Base-by-base conservation (phyloP, 2,329 filamentous ascomycete genomes). In the Clarireedia paspali region DNA sequence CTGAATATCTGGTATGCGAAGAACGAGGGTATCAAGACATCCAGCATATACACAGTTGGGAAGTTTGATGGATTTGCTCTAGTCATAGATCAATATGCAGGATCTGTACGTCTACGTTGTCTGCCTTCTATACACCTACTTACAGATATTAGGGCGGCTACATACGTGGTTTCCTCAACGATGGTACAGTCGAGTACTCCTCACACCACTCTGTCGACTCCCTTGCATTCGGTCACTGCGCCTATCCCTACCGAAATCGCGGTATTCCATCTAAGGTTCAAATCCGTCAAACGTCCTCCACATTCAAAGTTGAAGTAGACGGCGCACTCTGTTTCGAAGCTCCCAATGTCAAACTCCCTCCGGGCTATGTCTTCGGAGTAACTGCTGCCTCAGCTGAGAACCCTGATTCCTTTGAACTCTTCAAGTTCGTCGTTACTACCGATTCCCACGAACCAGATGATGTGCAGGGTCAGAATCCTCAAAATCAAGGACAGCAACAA, bases 401-500 rank as follows among this genome's bases (percentile, higher is more conserved):
- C 65, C 91, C 94, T 0, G 94, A 99, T 73, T 95, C 90, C 5
- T 95, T 96, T 67, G 94, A 99, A 72, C 72, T 96, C 62, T 94
- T 91, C 77, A 95, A 92, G 70, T 81, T 97, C 68, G 79, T 88
- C 38, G 82, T 94, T 51, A 82, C 85, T 67, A 84, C 80, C 10
- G 80, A 83, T 26, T 69, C 70, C 30, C 69, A 64, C 34, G 59
- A 54, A 66, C 56, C 66, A 27, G 66, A 71, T 50, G 65, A 69
- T n/a, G 44, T 59, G 23, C 47, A 55, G 55, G 45, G 47, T 30
- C 51, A 47, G 23, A 44, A 55, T 26, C 5, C 36, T 7, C 66
- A 69, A 44, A 59, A 64, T 24, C 49, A 59, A 27, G 15, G 57
- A 47, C 45, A 64, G 24, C 49, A 59, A 23, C 23, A 57, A 49